Evolutionary conservation across 208 protist species (phyloP), one percentile per base, ranked within the genome.

Genomic region (Trypanosoma cruzi): DNA sequence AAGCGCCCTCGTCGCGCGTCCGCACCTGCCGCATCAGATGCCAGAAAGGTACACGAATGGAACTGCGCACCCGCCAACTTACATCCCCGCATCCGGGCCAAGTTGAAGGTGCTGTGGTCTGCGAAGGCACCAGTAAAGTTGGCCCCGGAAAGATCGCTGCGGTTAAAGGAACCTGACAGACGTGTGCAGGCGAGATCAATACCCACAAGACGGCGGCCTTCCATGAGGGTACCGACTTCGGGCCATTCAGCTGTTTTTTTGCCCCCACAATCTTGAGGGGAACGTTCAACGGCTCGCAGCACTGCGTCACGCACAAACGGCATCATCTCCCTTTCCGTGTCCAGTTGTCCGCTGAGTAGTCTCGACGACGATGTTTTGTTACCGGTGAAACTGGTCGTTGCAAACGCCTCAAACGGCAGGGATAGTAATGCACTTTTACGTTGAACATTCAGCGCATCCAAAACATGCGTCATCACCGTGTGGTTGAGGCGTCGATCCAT

Each of bases 11-110:
- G 59, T 2, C 65, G 55, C 13, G 81, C 90, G 37, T 53, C 26
- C 8, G 84, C 79, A 0, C 42, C 57, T 6, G 24, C 42, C 22
- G 82, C 84, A 26, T 86, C 78, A 11, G 80, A 58, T 20, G 77
- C 79, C 18, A 90, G 42, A 59, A 96, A 96, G 4, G 84, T 86
- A 66, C 90, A 96, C 4, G 81, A 84, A 69, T 91, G 84, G 54
- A 92, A 90, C 70, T 90, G 79, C 13, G 74, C 78, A 24, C 82
- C 86, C n/a, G 62, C 28, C 29, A 89, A 24, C 54, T 76, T 66
- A 14, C 78, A 80, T 7, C 26, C 10, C 14, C 40, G 61, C 72
- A 96, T 70, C 7, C 52, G 42, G 28, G 80, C 60, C 16, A 87
- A 65, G 61, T 96, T 91, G 62, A 96, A 93, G 29, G 80, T 90